These are phyloP conservation scores for Eleusine indica DNA, from an alignment of 176 grass and related monocot genomes.

Conservation along the genomic window DNA sequence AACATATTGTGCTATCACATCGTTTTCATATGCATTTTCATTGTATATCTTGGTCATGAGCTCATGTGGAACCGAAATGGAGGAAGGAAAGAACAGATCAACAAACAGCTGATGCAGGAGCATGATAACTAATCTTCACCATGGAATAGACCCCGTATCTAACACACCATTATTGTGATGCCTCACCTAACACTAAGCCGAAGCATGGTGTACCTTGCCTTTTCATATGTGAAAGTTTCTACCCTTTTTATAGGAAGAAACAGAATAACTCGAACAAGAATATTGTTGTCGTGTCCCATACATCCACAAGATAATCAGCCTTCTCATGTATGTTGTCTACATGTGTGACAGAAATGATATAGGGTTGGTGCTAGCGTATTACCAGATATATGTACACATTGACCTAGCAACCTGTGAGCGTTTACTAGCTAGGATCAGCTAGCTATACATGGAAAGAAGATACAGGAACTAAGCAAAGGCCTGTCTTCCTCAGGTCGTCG, in stretches of 20 bases:
- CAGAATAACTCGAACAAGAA: neutral
- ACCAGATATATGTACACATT: slow-evolving; percentile 1
- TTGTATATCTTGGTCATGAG: neutral
- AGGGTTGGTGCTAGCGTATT: slow-evolving; percentile 23
- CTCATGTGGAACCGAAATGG: neutral
- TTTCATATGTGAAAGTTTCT: slow-evolving; percentile 22
- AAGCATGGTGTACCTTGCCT: slow-evolving; percentile 11
- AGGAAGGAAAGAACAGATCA: neutral
- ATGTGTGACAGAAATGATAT: neutral
- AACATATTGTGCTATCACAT: slow-evolving; percentile 3
- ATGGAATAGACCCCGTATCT: slow-evolving; percentile 46
- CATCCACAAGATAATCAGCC: slow-evolving; percentile 6
- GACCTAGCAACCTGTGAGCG: neutral
- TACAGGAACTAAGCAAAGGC: slow-evolving; percentile 34
- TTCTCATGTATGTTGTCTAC: neutral
- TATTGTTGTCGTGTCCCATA: neutral
- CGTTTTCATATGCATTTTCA: slow-evolving; percentile 9
- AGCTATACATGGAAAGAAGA: slow-evolving; percentile 19
- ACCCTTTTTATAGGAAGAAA: slow-evolving; percentile 6
- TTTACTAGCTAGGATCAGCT: neutral
- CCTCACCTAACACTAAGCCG: slow-evolving; percentile 37
- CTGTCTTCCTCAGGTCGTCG: slow-evolving; percentile 38
- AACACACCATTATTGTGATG: slow-evolving; percentile 23
- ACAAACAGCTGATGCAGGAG: slow-evolving; percentile 13
- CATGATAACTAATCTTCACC: slow-evolving; percentile 25